Evolutionary conservation across 2,329 filamentous ascomycete species (phyloP).

Genomic region (Ascochyta pisi): DNA sequence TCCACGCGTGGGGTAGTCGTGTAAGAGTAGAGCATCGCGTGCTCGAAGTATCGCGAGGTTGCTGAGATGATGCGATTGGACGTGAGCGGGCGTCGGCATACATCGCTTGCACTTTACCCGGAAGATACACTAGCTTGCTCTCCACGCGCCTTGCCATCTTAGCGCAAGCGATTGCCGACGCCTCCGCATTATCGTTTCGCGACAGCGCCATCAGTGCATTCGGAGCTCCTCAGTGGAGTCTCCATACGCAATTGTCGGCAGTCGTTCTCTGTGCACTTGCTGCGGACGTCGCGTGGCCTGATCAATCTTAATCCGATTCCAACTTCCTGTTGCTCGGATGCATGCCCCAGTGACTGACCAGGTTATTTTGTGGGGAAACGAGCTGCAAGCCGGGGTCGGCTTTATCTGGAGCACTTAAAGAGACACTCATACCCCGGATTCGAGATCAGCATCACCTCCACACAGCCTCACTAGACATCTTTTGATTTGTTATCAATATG

Average conservation of each 20-base stretch:
- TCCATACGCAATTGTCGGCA: slow-evolving; percentile 13
- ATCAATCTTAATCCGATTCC: slow-evolving; percentile 14
- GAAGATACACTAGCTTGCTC: neutral
- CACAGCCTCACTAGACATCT: slow-evolving; percentile 1
- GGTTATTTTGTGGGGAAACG: slow-evolving; percentile 30
- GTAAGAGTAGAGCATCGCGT: slow-evolving; percentile 4
- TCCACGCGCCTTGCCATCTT: neutral
- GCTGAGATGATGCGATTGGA: slow-evolving; percentile 19
- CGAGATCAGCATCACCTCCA: slow-evolving; percentile 22
- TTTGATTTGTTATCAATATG: slow-evolving; percentile 29
- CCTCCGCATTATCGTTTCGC: slow-evolving; percentile 18
- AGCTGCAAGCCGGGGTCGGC: slow-evolving; percentile 18
- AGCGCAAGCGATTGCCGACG: slow-evolving; percentile 23
- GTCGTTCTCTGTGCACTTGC: neutral
- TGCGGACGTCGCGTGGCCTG: slow-evolving; percentile 18
- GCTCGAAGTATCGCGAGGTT: slow-evolving; percentile 7
- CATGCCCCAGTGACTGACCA: slow-evolving; percentile 18
- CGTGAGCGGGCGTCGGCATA: slow-evolving; percentile 5
- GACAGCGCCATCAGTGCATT: slow-evolving; percentile 17
- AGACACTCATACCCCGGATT: slow-evolving; percentile 32
- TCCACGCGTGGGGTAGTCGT: slow-evolving; percentile 16
- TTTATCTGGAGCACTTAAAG: slow-evolving; percentile 24
- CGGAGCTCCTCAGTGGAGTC: slow-evolving; percentile 29
- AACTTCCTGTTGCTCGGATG: slow-evolving; percentile 22
- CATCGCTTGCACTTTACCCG: slow-evolving; percentile 12